Evolutionary conservation across 2,329 filamentous ascomycete species (phyloP).

Genomic region (Colletotrichum eremochloae): DNA sequence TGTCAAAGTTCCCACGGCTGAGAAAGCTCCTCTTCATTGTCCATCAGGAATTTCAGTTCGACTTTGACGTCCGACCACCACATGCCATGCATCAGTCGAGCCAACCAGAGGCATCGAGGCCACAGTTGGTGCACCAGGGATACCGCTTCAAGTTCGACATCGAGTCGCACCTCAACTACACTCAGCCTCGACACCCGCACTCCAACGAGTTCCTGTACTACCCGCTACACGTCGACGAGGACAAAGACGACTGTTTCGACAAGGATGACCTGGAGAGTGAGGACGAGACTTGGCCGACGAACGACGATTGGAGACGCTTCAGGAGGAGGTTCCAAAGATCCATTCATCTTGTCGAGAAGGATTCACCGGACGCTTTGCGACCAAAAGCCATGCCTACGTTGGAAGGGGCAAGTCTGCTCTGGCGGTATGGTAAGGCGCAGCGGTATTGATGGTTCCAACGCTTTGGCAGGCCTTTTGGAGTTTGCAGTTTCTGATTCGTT

Average conservation of each 20-base stretch:
- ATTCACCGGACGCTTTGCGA: constrained; percentile 38
- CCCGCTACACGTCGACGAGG: constrained; percentile 50
- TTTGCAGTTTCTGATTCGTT: background rate
- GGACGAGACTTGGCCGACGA: constrained; percentile 55
- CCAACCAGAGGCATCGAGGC: constrained; percentile 45
- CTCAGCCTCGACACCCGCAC: constrained; percentile 57
- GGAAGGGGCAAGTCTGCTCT: constrained; percentile 42
- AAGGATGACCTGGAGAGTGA: constrained; percentile 44
- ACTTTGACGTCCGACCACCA: constrained; percentile 52
- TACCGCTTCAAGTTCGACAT: constrained; percentile 63
- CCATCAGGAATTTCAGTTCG: constrained; percentile 63
- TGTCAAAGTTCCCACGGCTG: constrained; percentile 57
- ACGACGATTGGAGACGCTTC: constrained; percentile 57
- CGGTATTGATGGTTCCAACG: constrained; percentile 10
- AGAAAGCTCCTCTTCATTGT: constrained; percentile 60
- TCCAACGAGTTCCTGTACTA: constrained; percentile 57
- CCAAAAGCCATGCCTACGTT: constrained; percentile 36
- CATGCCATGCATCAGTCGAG: constrained; percentile 38
- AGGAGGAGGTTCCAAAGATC: constrained; percentile 51
- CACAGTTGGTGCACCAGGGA: constrained; percentile 59
- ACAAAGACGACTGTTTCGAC: constrained; percentile 46
- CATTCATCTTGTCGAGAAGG: constrained; percentile 51
- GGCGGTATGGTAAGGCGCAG: constrained; percentile 41
- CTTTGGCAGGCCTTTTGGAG: background rate
- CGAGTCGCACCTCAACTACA: constrained; percentile 60